Evolutionary conservation across 2,329 filamentous ascomycete genomes (phyloP).

Genomic region (Calonectria ilicicola): DNA sequence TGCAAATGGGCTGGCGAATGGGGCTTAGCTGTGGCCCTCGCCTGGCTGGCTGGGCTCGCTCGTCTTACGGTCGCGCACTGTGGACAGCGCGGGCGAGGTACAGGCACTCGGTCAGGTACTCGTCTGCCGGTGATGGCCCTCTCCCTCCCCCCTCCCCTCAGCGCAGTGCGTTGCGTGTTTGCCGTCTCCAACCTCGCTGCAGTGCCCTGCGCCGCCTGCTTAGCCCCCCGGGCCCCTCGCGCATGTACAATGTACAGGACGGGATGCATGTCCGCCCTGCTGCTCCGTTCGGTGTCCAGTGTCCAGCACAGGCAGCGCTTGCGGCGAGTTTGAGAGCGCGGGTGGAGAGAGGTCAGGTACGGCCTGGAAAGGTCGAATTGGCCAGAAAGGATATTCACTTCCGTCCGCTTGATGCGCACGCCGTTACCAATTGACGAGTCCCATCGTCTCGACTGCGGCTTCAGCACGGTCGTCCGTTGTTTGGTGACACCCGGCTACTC

Average conservation of each 20-base stretch:
- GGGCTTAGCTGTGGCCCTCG: conserved; percentile 34
- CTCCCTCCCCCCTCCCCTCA: too few species aligned
- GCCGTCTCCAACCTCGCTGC: conserved; percentile 16
- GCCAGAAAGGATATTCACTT: not conserved
- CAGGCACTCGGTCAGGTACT: conserved; percentile 10
- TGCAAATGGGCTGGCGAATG: conserved; percentile 39
- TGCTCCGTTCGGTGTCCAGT: not conserved
- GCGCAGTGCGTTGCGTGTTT: conserved; percentile 1
- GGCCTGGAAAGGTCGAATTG: not conserved
- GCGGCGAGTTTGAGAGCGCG: not conserved
- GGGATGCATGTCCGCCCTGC: not conserved
- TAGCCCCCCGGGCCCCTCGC: conserved; percentile 6
- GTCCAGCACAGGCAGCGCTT: conserved; percentile 1
- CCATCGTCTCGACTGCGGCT: conserved; percentile 6
- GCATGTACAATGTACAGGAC: conserved; percentile 2
- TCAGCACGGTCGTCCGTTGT: conserved; percentile 32
- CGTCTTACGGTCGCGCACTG: conserved; percentile 24
- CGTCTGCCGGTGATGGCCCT: not conserved
- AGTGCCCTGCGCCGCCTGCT: conserved; percentile 9
- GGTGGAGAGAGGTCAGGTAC: not conserved
- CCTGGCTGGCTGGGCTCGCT: conserved; percentile 6
- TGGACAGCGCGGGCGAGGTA: conserved; percentile 12
- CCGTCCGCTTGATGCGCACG: conserved; percentile 6
- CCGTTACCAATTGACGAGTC: conserved; percentile 13
- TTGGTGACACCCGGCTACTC: conserved; percentile 29